A percentile compares a stretch with the other conserved stretches of the same genome.
Conservation (phyloP, 495 filamentous ascomycete species). For the Daldinia grandis region DNA sequence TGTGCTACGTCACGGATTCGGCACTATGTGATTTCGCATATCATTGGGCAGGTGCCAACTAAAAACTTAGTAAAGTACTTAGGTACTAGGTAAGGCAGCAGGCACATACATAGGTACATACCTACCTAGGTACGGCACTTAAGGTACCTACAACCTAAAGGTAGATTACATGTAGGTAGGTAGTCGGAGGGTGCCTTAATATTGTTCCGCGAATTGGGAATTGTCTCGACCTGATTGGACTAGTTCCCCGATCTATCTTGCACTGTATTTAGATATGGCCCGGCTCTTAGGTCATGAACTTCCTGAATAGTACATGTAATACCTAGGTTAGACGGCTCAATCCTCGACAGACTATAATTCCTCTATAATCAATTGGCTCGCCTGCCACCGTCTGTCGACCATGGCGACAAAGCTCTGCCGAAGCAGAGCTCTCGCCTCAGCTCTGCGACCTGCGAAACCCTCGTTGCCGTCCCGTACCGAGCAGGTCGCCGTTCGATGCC, state of each 20-base stretch:
- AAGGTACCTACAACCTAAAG: too few species aligned
- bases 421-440: constrained; percentile 68
- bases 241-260: constrained; percentile 2
- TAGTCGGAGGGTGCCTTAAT: constrained; percentile 23
- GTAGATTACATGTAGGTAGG: too few species aligned
- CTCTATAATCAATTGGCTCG: constrained; percentile 54
- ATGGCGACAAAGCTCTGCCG: constrained; percentile 74
- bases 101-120: not conserved
- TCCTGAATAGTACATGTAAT: constrained; percentile 18
- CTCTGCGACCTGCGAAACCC: constrained; percentile 63
- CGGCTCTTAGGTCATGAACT: constrained; percentile 24
- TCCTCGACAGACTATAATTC: constrained; percentile 43
- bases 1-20: constrained; percentile 39
- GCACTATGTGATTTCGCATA: not conserved
- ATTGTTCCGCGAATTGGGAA: constrained; percentile 38
- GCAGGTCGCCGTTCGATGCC: constrained; percentile 55
- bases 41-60: constrained; percentile 8
- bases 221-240: constrained; percentile 28
- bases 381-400: constrained; percentile 53
- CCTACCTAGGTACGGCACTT: too few species aligned
- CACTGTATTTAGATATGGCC: constrained; percentile 17
- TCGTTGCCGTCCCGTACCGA: constrained; percentile 40
- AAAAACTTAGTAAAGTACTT: not conserved
- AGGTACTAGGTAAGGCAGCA: constrained; percentile 2
- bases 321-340: constrained; percentile 45